Evolutionary conservation across 768 basidiomycete genomes (phyloP).

Genomic region (Rhizopogon vinicolor): DNA sequence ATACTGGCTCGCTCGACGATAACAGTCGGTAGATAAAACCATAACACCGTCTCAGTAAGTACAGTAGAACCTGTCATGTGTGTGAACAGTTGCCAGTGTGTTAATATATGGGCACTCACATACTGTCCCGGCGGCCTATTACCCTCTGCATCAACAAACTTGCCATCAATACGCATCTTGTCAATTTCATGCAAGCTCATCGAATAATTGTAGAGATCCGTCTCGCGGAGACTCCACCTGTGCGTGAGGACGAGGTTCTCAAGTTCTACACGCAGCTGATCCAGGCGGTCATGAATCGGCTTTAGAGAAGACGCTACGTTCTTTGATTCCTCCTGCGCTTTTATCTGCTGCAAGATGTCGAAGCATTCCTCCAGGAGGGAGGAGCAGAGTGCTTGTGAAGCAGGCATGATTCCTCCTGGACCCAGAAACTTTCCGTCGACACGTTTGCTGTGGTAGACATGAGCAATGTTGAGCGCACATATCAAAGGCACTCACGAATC

Average conservation of each 20-base stretch:
- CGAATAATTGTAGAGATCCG: conserved; percentile 91
- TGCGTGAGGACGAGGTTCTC: conserved; percentile 93
- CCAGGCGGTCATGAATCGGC: conserved; percentile 90
- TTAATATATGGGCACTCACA: conserved; percentile 40
- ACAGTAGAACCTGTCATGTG: conserved; percentile 72
- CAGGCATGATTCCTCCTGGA: conserved; percentile 83
- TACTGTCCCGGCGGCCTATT: conserved; percentile 93
- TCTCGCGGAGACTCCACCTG: conserved; percentile 95
- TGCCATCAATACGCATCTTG: conserved; percentile 94
- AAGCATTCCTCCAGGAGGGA: conserved; percentile 96
- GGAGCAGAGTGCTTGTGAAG: conserved; percentile 87
- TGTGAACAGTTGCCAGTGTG: not conserved
- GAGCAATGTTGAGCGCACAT: not conserved
- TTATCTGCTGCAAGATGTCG: conserved; percentile 92
- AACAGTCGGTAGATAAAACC: conserved; percentile 92
- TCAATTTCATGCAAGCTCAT: conserved; percentile 94
- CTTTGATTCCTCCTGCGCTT: conserved; percentile 86
- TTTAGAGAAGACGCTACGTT: conserved; percentile 82
- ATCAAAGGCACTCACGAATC: conserved; percentile 75
- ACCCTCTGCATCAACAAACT: conserved; percentile 93
- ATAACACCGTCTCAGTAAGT: conserved; percentile 91
- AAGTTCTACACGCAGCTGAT: conserved; percentile 79
- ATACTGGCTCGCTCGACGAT: conserved; percentile 94
- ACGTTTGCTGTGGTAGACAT: conserved; percentile 54
- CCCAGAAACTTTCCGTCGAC: conserved; percentile 96